Percentiles rank a stretch among this genome's conserved stretches.
phyloP scores from a whole-genome alignment of 306 rosid species.

The Castanospermum australe region DNA sequence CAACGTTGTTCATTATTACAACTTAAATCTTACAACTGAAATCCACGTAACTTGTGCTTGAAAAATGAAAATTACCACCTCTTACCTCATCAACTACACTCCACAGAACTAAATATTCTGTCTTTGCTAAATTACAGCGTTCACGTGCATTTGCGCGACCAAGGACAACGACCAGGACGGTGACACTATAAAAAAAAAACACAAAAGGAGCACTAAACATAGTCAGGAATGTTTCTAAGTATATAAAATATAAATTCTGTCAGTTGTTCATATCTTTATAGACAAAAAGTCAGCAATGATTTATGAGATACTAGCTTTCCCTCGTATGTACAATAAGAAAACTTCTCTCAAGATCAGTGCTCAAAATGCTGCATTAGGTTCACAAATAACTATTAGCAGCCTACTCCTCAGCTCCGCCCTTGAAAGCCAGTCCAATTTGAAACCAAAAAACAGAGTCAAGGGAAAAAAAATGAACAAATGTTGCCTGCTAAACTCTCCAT shows the following conservation, averaged over 20 bases:
- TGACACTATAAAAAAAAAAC: too few relatives aligned
- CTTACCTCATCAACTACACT: too few relatives aligned
- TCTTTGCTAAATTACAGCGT: too few relatives aligned
- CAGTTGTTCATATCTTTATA: neutral
- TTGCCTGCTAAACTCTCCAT: conserved; percentile 50
- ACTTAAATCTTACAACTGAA: too few relatives aligned
- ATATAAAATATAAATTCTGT: neutral
- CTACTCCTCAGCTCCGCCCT: conserved; percentile 11
- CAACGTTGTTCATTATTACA: too few relatives aligned
- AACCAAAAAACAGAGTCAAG: conserved; percentile 1
- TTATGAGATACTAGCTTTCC: neutral
- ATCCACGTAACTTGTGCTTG: too few relatives aligned
- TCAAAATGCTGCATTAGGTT: neutral
- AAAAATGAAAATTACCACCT: too few relatives aligned
- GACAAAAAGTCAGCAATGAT: neutral
- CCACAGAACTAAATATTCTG: too few relatives aligned
- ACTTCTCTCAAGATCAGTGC: neutral
- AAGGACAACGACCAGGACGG: too few relatives aligned
- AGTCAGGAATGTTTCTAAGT: too few relatives aligned
- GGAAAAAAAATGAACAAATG: conserved; percentile 29
- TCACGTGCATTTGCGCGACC: too few relatives aligned
- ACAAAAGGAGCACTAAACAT: too few relatives aligned
- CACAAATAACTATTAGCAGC: neutral
- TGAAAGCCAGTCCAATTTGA: neutral
- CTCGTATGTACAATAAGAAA: neutral